Conservation (phyloP, 805 yeast species). For the Tetrapisispora fleetii region DNA sequence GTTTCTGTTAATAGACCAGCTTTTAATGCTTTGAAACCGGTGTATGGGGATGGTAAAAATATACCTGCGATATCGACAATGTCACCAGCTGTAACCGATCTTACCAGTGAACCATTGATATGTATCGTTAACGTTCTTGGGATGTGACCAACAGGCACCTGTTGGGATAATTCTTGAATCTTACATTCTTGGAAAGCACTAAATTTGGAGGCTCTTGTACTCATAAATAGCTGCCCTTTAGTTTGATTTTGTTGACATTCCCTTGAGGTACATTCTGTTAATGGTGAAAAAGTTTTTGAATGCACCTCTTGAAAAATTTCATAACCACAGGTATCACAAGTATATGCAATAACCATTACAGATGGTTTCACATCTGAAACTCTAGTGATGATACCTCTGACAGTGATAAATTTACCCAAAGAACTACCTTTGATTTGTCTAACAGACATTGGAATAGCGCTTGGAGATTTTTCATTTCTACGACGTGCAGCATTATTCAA, state of each 20-base stretch:
- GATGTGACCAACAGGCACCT: slow-evolving; percentile 96
- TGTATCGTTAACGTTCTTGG: slow-evolving; percentile 82
- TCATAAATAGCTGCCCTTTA: slow-evolving; percentile 82
- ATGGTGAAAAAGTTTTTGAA: slow-evolving; percentile 76
- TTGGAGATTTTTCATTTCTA: slow-evolving; percentile 17
- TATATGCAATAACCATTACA: slow-evolving; percentile 83
- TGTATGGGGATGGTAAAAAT: slow-evolving; percentile 87
- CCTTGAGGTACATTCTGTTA: slow-evolving; percentile 73
- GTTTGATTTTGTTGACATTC: slow-evolving; percentile 71
- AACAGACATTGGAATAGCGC: slow-evolving; percentile 54
- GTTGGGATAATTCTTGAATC: slow-evolving; percentile 88
- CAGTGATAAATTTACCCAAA: slow-evolving; percentile 80
- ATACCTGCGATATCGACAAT: slow-evolving; percentile 88
- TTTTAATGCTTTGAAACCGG: slow-evolving; percentile 84
- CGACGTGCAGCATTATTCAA: slow-evolving; percentile 25
- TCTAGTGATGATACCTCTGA: slow-evolving; percentile 89
- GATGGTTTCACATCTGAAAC: slow-evolving; percentile 95
- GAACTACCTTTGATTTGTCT: slow-evolving; percentile 78
- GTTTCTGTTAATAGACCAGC: slow-evolving; percentile 95
- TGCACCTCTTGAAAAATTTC: slow-evolving; percentile 94
- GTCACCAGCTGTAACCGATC: slow-evolving; percentile 89
- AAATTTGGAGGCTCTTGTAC: slow-evolving; percentile 93
- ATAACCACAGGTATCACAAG: slow-evolving; percentile 95
- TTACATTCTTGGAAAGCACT: slow-evolving; percentile 91
- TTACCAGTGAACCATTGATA: slow-evolving; percentile 83